phyloP scores from a whole-genome alignment of 2,329 filamentous ascomycete genomes.

The Exserohilum rostratum region DNA sequence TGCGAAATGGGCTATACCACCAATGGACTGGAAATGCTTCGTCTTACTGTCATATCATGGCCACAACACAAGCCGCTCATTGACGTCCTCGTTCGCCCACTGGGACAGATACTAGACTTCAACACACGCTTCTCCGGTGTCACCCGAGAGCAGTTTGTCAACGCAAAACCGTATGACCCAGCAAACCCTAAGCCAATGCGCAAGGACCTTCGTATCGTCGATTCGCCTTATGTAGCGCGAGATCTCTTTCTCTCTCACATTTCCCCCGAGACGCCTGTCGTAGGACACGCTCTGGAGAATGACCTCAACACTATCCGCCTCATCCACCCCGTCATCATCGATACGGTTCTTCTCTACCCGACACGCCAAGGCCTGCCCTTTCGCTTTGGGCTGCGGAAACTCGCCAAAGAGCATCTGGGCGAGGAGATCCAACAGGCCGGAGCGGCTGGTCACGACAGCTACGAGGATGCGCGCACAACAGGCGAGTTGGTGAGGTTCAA shows the following conservation, averaged over 20 bases:
- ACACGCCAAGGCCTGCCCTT: conserved; percentile 77
- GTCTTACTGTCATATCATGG: conserved; percentile 88
- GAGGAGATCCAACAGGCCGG: conserved; percentile 79
- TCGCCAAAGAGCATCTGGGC: conserved; percentile 73
- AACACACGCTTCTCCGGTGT: conserved; percentile 94
- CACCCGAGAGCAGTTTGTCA: conserved; percentile 74
- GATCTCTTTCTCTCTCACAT: conserved; percentile 77
- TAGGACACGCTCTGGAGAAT: conserved; percentile 95
- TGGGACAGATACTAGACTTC: conserved; percentile 84
- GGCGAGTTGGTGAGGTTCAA: conserved; percentile 81
- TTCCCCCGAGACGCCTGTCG: conserved; percentile 77
- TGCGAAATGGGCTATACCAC: conserved; percentile 98
- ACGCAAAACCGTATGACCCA: conserved; percentile 57
- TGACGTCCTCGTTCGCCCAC: conserved; percentile 82
- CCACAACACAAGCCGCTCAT: conserved; percentile 75
- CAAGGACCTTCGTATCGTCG: conserved; percentile 69
- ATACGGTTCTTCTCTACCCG: conserved; percentile 84
- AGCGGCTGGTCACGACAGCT: conserved; percentile 80
- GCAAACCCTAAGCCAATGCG: conserved; percentile 29
- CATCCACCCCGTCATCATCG: conserved; percentile 82
- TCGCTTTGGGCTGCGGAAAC: conserved; percentile 75
- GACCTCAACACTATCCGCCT: conserved; percentile 86
- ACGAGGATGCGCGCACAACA: conserved; percentile 87
- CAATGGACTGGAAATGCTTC: conserved; percentile 84
- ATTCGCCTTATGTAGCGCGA: conserved; percentile 76